These are phyloP conservation scores for Heterobasidion annosum DNA, from an alignment of 1,284 basidiomycete species.

Conservation along the genomic window DNA sequence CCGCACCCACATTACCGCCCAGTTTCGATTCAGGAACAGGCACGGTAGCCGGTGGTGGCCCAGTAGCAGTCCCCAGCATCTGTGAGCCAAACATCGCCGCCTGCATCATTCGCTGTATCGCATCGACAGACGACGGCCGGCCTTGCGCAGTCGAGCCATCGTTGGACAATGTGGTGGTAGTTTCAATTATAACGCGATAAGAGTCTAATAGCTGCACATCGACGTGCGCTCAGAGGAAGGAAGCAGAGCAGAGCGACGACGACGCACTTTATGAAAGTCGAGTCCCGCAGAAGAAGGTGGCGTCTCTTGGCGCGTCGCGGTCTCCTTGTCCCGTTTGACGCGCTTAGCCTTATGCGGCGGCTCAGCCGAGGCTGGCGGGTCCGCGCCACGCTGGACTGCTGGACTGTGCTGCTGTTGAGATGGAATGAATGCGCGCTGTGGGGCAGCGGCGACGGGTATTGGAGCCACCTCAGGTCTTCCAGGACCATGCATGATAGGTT, in stretches of 20 bases:
- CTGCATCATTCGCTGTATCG: slow-evolving; percentile 35
- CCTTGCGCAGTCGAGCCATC: slow-evolving; percentile 17
- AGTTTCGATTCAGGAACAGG: slow-evolving; percentile 1
- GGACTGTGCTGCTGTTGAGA: slow-evolving; percentile 5
- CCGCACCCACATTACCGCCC: slow-evolving; percentile 16
- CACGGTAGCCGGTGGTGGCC: background rate
- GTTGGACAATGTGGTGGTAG: slow-evolving; percentile 21
- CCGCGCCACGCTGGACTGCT: slow-evolving; percentile 5
- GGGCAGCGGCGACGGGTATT: background rate
- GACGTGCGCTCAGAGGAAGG: slow-evolving; percentile 10
- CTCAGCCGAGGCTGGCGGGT: slow-evolving; percentile 6
- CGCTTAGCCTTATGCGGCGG: slow-evolving; percentile 13
- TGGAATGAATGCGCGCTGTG: slow-evolving; percentile 7
- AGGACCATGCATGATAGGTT: slow-evolving; percentile 16
- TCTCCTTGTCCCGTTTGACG: slow-evolving; percentile 12
- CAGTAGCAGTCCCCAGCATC: slow-evolving; percentile 23
- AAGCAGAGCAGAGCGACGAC: slow-evolving; percentile 1
- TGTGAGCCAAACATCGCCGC: slow-evolving; percentile 44
- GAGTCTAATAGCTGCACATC: slow-evolving; percentile 32
- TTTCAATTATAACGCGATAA: slow-evolving; percentile 34
- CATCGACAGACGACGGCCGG: slow-evolving; percentile 24
- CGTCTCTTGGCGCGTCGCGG: slow-evolving; percentile 7
- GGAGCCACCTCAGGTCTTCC: slow-evolving; percentile 2
- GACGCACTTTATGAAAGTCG: slow-evolving; percentile 45
- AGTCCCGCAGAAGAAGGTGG: slow-evolving; percentile 19